Evolutionary conservation across 2,329 filamentous ascomycete species (phyloP).

Genomic region (Zasmidium citrigriseum): DNA sequence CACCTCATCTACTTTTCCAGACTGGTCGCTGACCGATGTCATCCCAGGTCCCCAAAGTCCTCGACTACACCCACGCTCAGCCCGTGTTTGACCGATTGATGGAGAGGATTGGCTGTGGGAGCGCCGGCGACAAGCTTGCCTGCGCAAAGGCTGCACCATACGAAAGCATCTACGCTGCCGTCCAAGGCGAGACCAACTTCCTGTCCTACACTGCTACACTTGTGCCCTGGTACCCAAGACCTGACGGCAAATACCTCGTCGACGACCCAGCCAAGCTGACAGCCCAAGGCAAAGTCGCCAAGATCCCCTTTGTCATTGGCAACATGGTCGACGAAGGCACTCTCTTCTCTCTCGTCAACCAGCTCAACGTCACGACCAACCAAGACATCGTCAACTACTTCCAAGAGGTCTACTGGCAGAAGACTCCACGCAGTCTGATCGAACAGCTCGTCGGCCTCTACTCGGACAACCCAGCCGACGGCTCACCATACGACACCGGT

Average conservation of each 20-base stretch:
- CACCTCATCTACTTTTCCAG: too few relatives aligned
- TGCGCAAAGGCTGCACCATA: slow-evolving; percentile 52
- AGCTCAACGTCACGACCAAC: slow-evolving; percentile 15
- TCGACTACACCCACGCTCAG: slow-evolving; percentile 36
- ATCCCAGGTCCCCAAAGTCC: slow-evolving; percentile 52
- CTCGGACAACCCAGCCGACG: slow-evolving; percentile 48
- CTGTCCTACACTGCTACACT: slow-evolving; percentile 5
- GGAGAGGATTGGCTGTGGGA: background rate
- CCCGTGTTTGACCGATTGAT: slow-evolving; percentile 8
- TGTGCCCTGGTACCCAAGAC: slow-evolving; percentile 8
- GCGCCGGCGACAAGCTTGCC: slow-evolving; percentile 46
- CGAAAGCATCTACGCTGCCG: slow-evolving; percentile 24
- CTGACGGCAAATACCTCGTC: slow-evolving; percentile 8
- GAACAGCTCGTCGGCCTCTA: slow-evolving; percentile 24
- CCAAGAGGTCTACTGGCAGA: slow-evolving; percentile 39
- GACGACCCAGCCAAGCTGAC: slow-evolving; percentile 6
- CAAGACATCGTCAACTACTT: slow-evolving; percentile 16
- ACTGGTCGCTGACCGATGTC: slow-evolving; percentile 78
- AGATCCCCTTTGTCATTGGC: slow-evolving; percentile 15
- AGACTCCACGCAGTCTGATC: slow-evolving; percentile 57
- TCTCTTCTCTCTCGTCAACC: slow-evolving; percentile 5
- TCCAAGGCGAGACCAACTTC: slow-evolving; percentile 9
- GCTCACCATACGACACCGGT: slow-evolving; percentile 72
- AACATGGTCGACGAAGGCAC: slow-evolving; percentile 11
- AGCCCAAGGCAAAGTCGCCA: slow-evolving; percentile 8